A percentile compares a stretch with the other conserved stretches of the same genome.
phyloP scores from a whole-genome alignment of 1,139 yeast species.

The Candida glucosophila region DNA sequence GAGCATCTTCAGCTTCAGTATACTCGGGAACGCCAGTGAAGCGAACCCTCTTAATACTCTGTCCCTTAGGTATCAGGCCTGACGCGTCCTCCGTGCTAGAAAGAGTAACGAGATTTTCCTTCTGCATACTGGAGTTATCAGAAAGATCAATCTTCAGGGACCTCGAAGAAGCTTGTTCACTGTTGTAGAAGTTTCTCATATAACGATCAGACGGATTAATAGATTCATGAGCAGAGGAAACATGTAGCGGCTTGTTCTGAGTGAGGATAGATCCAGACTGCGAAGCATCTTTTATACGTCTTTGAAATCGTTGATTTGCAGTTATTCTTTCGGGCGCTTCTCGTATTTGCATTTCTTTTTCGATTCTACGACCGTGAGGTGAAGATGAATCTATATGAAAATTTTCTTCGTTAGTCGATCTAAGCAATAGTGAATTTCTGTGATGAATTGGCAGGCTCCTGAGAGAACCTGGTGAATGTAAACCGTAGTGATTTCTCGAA shows the following conservation, averaged over 20 bases:
- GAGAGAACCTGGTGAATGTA: no score
- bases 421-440: no score
- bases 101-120: conserved; percentile 1
- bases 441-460: no score
- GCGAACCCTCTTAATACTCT: conserved; percentile 33
- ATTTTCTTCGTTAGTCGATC: no score
- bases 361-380: no score
- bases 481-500: no score
- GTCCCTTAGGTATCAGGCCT: conserved; percentile 5
- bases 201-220: conserved; percentile 24
- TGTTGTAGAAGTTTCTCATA: conserved; percentile 8
- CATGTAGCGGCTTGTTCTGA: conserved; percentile 28
- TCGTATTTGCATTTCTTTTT: no score
- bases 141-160: background rate
- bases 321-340: conserved; percentile 15
- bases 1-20: conserved; percentile 48
- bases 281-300: conserved; percentile 32
- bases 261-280: conserved; percentile 31
- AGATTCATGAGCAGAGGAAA: conserved; percentile 35
- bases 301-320: conserved; percentile 35
- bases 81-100: conserved; percentile 2
- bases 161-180: conserved; percentile 6
- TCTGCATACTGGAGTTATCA: background rate
- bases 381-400: no score
- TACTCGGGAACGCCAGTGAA: conserved; percentile 47